Percentiles rank a stretch among this genome's conserved stretches.
These are phyloP conservation scores for Fraxinus anomala DNA, from an alignment of 257 asterid species.

Conservation along the genomic window DNA sequence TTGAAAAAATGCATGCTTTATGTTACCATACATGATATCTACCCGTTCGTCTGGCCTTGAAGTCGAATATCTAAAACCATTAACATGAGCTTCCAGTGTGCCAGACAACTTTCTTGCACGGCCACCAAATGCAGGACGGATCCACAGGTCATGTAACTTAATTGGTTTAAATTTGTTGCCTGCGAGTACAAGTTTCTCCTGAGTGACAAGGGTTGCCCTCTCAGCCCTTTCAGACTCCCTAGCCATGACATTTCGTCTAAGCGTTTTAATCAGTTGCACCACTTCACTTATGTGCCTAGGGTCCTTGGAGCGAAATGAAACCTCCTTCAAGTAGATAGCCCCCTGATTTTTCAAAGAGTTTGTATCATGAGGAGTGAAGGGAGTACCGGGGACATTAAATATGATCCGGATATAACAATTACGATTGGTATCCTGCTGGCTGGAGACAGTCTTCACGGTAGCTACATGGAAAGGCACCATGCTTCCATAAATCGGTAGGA, in stretches of 20 bases:
- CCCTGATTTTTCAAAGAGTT: slow-evolving; percentile 54
- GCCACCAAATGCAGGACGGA: slow-evolving; percentile 77
- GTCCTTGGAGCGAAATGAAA: slow-evolving; percentile 71
- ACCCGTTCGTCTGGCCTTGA: slow-evolving; percentile 64
- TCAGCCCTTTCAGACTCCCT: slow-evolving; percentile 82
- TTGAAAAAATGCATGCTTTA: slow-evolving; percentile 75
- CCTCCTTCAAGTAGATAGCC: slow-evolving; percentile 63
- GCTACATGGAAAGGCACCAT: slow-evolving; percentile 78
- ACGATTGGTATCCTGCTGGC: slow-evolving; percentile 69
- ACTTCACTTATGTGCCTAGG: slow-evolving; percentile 72
- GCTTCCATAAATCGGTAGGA: slow-evolving; percentile 60
- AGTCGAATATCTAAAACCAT: slow-evolving; percentile 73
- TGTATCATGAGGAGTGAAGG: slow-evolving; percentile 64
- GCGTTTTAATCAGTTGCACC: slow-evolving; percentile 63
- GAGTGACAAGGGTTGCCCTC: slow-evolving; percentile 74
- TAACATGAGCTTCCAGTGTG: slow-evolving; percentile 65
- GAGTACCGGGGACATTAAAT: slow-evolving; percentile 75
- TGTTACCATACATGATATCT: slow-evolving; percentile 64
- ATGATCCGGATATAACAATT: slow-evolving; percentile 66
- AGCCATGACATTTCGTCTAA: slow-evolving; percentile 59
- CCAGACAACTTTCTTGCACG: slow-evolving; percentile 64
- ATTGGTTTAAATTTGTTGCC: slow-evolving; percentile 69
- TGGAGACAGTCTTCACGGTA: slow-evolving; percentile 63
- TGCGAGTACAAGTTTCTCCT: slow-evolving; percentile 62
- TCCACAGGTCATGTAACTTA: slow-evolving; percentile 65